Base-by-base conservation (phyloP, 2,329 filamentous ascomycete species). In the Fusarium burgessii region DNA sequence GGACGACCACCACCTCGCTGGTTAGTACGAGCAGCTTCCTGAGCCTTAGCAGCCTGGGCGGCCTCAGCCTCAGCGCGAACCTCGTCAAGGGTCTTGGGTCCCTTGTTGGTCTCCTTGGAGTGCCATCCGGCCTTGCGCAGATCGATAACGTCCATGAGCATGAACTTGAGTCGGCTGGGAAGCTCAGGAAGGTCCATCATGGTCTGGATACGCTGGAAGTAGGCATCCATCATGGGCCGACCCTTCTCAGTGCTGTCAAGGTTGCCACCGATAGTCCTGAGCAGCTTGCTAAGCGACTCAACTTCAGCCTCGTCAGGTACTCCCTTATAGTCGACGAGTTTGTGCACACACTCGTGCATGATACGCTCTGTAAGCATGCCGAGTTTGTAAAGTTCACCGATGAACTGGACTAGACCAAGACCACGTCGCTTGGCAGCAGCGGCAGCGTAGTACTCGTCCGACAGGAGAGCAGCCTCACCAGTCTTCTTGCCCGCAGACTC, bases 331-430 rank as follows among this genome's bases (percentile, higher is more conserved):
- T 99, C 95, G 74, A 99, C 93, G 71, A 99, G 89, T 83, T 97
- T 97, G 85, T 94, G 92, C 32, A 99, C 94, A 88, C 96, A 99
- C 83, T 98, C 94, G 85, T 99, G 95, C 96, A 99, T 99, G 84
- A 99, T 99, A 81, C 95, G 93, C 82, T 98, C 93, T 68, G 96
- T 99, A 82, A 99, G 89, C 96, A 99, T 99, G 80, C 92, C 91
- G 67, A 99, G 90, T 87, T 98, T 99, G 90, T 97, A 99, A 47
- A 99, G 90, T 84, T 99, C 96, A 85, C 96, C 96, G 79, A 99
- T 99, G 84, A 99, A 99, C 83, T 98, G 95, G 71, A 99, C 95
- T 25, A 99, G 89, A 91, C 96, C 96, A 72, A 99, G 92, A 84
- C 96, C 96, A 82, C 94, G 93, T 83, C 96, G 92, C 87, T 99